Evolutionary conservation across 73 alveolate genomes (phyloP).

Genomic region (Blepharisma japonicum): DNA sequence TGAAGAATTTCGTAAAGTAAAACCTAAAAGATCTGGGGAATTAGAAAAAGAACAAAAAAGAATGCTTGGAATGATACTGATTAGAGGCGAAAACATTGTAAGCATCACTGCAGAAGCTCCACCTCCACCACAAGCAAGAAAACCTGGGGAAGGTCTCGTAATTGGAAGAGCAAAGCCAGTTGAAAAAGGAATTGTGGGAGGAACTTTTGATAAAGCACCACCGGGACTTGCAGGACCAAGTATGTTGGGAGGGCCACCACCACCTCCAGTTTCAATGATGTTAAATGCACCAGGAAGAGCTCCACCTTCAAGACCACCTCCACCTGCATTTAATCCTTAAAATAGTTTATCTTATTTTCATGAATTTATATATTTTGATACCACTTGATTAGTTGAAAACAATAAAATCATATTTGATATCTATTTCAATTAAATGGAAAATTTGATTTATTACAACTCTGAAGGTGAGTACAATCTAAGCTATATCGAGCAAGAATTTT

Average conservation of each 20-base stretch:
- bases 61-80: constrained; percentile 73
- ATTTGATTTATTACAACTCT: no score
- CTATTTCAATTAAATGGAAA: no score
- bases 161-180: constrained; percentile 55
- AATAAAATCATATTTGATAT: no score
- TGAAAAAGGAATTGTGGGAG: background rate
- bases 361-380: no score
- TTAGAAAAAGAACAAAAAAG: constrained; percentile 76
- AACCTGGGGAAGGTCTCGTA: constrained; percentile 72
- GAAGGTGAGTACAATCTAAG: no score
- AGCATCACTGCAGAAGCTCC: constrained; percentile 98
- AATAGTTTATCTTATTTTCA: background rate
- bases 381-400: no score
- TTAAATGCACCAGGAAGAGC: constrained; percentile 41
- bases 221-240: constrained; percentile 71
- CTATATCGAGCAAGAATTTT: no score
- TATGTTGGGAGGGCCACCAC: constrained; percentile 75
- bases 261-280: constrained; percentile 45
- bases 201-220: constrained; percentile 15
- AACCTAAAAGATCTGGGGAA: constrained; percentile 87
- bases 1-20: constrained; percentile 97
- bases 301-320: constrained; percentile 60
- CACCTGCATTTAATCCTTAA: constrained; percentile 39
- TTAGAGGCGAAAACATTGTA: constrained; percentile 98
- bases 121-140: constrained; percentile 88